Evolutionary conservation across 2,329 filamentous ascomycete genomes (phyloP).

Genomic region (Ampelomyces quisqualis): DNA sequence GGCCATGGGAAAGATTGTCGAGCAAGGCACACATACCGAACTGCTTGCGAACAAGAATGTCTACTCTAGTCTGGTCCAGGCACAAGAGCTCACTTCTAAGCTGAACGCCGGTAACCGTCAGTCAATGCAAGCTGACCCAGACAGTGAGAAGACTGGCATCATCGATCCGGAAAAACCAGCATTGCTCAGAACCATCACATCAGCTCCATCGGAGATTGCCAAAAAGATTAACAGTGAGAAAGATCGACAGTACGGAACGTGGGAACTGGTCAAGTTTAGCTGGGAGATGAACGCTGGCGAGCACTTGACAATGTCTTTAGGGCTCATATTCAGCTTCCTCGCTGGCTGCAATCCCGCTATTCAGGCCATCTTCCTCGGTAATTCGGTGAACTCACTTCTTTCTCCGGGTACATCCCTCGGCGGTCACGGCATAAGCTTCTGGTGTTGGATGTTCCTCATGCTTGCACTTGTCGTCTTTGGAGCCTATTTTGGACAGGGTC

Average conservation of each 20-base stretch:
- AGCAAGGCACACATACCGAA: constrained; percentile 85
- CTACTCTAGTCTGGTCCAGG: constrained; percentile 83
- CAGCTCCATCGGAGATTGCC: constrained; percentile 65
- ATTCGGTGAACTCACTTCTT: constrained; percentile 74
- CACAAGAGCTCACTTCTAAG: constrained; percentile 62
- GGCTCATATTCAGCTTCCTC: constrained; percentile 45
- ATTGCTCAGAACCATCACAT: constrained; percentile 32
- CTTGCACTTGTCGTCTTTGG: constrained; percentile 28
- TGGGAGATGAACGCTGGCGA: constrained; percentile 38
- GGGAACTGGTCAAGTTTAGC: constrained; percentile 47
- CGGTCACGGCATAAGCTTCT: constrained; percentile 63
- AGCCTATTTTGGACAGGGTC: constrained; percentile 34
- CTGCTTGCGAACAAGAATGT: constrained; percentile 70
- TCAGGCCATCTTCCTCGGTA: constrained; percentile 77
- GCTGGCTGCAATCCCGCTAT: constrained; percentile 40
- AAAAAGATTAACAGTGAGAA: constrained; percentile 25
- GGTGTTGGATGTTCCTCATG: constrained; percentile 43
- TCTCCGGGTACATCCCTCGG: constrained; percentile 59
- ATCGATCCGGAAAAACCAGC: constrained; percentile 29
- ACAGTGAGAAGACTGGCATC: constrained; percentile 18
- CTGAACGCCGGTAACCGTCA: constrained; percentile 22
- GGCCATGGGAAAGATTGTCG: constrained; percentile 78
- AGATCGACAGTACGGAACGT: constrained; percentile 31
- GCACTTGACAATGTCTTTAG: constrained; percentile 42
- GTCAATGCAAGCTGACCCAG: constrained; percentile 19